Evolutionary conservation across 2,329 filamentous ascomycete species (phyloP).

Genomic region (Acarospora socialis): DNA sequence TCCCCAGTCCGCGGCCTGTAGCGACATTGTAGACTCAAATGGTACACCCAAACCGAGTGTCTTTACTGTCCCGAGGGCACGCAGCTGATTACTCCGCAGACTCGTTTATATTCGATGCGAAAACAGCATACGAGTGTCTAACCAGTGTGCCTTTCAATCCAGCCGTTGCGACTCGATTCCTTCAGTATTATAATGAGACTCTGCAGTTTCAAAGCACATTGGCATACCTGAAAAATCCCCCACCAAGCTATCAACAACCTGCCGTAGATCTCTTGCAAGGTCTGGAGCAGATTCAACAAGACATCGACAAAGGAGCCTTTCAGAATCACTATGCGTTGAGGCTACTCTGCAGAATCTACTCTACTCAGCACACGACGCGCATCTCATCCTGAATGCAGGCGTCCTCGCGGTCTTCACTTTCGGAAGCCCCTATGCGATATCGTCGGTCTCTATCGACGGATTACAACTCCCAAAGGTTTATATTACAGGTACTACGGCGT

Average conservation of each 20-base stretch:
- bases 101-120: too few relatives aligned
- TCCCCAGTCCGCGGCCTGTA: too few relatives aligned
- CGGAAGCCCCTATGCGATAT: constrained; percentile 18
- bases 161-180: constrained; percentile 29
- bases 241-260: constrained; percentile 28
- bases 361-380: constrained; percentile 23
- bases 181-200: constrained; percentile 32
- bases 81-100: too few relatives aligned
- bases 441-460: constrained; percentile 22
- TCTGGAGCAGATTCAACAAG: constrained; percentile 19
- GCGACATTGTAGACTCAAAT: too few relatives aligned
- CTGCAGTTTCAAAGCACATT: constrained; percentile 32
- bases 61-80: too few relatives aligned
- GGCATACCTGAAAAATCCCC: constrained; percentile 27
- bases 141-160: constrained; percentile 31
- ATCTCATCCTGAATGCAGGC: constrained; percentile 20
- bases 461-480: constrained; percentile 23
- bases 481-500: constrained; percentile 12
- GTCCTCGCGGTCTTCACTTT: constrained; percentile 22
- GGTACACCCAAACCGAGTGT: too few relatives aligned
- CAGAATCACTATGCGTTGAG: constrained; percentile 25
- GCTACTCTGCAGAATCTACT: constrained; percentile 22
- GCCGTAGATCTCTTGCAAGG: constrained; percentile 22
- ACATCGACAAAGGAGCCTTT: constrained; percentile 21
- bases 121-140: constrained; percentile 28